Evolutionary conservation across 257 asterid species (phyloP), one percentile per base, ranked within the genome.

Genomic region (Leptodermis oblonga): DNA sequence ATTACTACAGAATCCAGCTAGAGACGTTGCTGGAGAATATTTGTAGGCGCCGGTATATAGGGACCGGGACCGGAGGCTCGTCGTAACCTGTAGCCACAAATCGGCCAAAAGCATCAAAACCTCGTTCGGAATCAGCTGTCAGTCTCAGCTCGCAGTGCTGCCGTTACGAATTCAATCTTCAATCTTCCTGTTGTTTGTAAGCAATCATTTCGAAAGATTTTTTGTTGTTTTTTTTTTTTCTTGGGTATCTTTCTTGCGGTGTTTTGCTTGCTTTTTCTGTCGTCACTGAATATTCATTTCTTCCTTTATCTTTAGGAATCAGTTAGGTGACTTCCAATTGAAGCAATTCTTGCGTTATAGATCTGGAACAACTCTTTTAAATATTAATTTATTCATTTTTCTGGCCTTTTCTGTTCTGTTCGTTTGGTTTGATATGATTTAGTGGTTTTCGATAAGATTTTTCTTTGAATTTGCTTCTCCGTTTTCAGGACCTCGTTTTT

Each of bases 261-360:
- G 2, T 51, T 37, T 48, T 0, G 17, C 33, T 46, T 34, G 34
- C 55, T 55, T 22, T 6, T 64, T n/a, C 62, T 52, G 31, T 33
- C 9, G 62, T 43, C 37, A 23, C n/a, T n/a, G 37, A 36, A 14
- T n/a, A 42, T 59, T 65, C 65, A 1, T 10, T 54, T 52, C 10
- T 5, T 31, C 8, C 7, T 31, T 65, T 12, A 31, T 65, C 59
- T 42, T 41, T n/a, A 26, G 18, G 23, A 26, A 12, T 43, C 17
- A 20, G 43, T 33, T 75, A 10, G 31, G 25, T 64, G 5, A 62
- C 75, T 65, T 76, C 65, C 0, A 25, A 22, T 56, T 31, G 54
- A 76, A 70, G 65, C 64, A 64, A 70, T 76, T 65, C 68, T 71
- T 60, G 58, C 64, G 30, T 1, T 37, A 4, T 61, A 70, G 80